These are phyloP conservation scores for Sporothrix euskadiensis DNA, from an alignment of 2,329 filamentous ascomycete species.

Conservation along the genomic window DNA sequence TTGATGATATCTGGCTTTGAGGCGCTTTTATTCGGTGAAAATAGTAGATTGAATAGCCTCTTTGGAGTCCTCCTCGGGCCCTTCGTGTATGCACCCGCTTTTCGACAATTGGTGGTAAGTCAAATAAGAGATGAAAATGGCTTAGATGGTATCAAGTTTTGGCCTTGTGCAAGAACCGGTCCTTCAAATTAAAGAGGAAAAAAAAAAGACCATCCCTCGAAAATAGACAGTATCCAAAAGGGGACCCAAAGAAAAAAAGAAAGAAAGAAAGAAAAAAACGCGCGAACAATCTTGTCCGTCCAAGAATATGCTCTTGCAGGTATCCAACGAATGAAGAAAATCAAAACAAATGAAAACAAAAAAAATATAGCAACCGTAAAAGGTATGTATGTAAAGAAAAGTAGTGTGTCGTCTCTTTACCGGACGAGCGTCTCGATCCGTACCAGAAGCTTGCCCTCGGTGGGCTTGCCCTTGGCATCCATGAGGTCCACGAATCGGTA, in stretches of 20 bases:
- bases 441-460: conserved; percentile 53
- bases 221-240: neutral
- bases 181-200: neutral
- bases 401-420: neutral
- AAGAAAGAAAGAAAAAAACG: neutral
- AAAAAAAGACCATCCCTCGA: neutral
- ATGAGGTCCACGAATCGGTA: conserved; percentile 57
- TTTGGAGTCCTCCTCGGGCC: neutral
- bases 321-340: too few relatives aligned
- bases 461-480: conserved; percentile 48
- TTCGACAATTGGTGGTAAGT: neutral
- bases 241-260: too few relatives aligned
- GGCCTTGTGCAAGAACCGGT: neutral
- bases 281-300: neutral
- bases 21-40: neutral
- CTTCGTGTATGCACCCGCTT: neutral
- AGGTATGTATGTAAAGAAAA: neutral
- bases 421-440: conserved; percentile 52
- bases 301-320: neutral
- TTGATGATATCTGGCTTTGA: neutral
- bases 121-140: neutral
- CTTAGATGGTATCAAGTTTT: neutral
- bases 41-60: neutral
- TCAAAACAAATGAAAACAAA: neutral
- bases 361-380: neutral